Conservation (phyloP, 768 basidiomycete species). For the Termitomyces sp. region DNA sequence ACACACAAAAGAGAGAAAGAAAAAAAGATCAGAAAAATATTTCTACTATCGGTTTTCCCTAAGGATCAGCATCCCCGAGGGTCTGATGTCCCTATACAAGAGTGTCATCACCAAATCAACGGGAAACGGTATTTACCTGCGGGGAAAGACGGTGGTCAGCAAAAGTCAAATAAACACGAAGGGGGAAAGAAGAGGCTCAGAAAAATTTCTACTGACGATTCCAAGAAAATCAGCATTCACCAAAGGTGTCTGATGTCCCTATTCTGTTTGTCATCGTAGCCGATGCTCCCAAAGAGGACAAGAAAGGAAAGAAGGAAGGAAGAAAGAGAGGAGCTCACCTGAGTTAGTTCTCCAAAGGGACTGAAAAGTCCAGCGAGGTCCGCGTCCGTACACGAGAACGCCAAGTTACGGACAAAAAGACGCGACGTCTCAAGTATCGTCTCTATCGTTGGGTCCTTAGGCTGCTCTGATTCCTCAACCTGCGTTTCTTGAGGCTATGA, state of each 20-base stretch:
- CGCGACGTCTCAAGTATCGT: slow-evolving; percentile 75
- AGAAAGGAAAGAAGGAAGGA: slow-evolving; percentile 6
- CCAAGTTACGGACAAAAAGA: slow-evolving; percentile 92
- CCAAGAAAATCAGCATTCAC: slow-evolving; percentile 34
- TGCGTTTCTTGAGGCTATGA: background rate
- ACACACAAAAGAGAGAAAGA: background rate
- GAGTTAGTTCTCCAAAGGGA: slow-evolving; percentile 68
- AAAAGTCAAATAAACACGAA: background rate
- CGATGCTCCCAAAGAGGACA: background rate
- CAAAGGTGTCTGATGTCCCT: slow-evolving; percentile 43
- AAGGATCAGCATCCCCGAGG: slow-evolving; percentile 58
- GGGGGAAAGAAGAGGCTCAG: slow-evolving; percentile 29
- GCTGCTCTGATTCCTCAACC: background rate
- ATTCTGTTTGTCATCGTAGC: slow-evolving; percentile 46
- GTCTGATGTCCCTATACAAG: slow-evolving; percentile 67
- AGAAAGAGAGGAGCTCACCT: slow-evolving; percentile 51
- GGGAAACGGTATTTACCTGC: slow-evolving; percentile 37
- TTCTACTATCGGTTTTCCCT: slow-evolving; percentile 47
- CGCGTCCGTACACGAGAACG: slow-evolving; percentile 75
- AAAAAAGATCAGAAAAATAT: slow-evolving; percentile 18
- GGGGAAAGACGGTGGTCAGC: slow-evolving; percentile 2
- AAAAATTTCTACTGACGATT: slow-evolving; percentile 60
- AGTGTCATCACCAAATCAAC: slow-evolving; percentile 37
- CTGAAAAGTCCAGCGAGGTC: slow-evolving; percentile 68
- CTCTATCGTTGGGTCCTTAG: slow-evolving; percentile 39